Percentiles rank a stretch among this genome's conserved stretches.
Conservation (phyloP, 768 basidiomycete genomes). For the Aureoboletus auriporus region DNA sequence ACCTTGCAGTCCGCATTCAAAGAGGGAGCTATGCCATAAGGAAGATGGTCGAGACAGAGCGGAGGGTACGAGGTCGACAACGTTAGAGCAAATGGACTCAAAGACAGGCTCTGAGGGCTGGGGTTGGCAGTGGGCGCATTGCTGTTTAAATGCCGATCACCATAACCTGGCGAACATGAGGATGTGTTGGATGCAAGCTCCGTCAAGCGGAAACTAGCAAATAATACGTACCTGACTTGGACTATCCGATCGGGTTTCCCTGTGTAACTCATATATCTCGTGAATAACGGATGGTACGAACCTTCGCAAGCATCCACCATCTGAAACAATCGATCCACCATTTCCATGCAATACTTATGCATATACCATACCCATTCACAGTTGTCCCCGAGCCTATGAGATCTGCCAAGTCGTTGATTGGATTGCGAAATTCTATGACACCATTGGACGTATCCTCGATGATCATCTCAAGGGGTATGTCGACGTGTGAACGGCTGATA, state of each 20-base stretch:
- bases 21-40: conserved; percentile 9
- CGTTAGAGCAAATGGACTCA: conserved; percentile 4
- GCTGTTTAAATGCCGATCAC: neutral
- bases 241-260: conserved; percentile 1
- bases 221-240: conserved; percentile 22
- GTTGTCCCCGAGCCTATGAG: conserved; percentile 33
- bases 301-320: conserved; percentile 31
- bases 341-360: conserved; percentile 27
- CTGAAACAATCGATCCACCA: conserved; percentile 33
- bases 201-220: neutral
- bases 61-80: conserved; percentile 4
- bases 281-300: conserved; percentile 8
- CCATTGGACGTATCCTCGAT: conserved; percentile 36
- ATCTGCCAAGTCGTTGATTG: conserved; percentile 32
- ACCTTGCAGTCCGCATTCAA: conserved; percentile 15
- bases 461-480: conserved; percentile 33
- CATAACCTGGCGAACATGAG: neutral
- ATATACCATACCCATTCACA: conserved; percentile 38
- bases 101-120: conserved; percentile 9
- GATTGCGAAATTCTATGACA: conserved; percentile 42
- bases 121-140: neutral
- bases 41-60: conserved; percentile 23
- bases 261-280: conserved; percentile 1
- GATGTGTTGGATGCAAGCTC: neutral
- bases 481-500: conserved; percentile 20